phyloP scores from a whole-genome alignment of 768 basidiomycete species.

The Lanmaoa pseudosensibilis region DNA sequence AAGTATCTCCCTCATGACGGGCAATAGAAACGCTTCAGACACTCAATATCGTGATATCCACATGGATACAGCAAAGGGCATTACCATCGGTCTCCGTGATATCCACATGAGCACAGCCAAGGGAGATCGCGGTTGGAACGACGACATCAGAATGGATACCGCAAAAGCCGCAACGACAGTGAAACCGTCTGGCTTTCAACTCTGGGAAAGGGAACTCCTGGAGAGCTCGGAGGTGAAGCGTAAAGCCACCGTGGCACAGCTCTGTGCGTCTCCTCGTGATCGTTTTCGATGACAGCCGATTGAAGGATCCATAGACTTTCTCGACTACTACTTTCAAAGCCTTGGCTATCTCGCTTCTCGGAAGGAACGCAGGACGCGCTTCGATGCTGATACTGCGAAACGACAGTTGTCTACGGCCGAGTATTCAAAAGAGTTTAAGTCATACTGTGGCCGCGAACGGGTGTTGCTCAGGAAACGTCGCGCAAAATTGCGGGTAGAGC shows the following conservation, averaged over 20 bases:
- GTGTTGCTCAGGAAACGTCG: constrained; percentile 90
- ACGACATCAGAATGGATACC: constrained; percentile 68
- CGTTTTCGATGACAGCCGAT: constrained; percentile 10
- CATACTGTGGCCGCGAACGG: constrained; percentile 91
- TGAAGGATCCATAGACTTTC: constrained; percentile 62
- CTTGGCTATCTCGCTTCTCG: constrained; percentile 86
- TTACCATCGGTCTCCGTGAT: constrained; percentile 46
- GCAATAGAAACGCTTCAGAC: constrained; percentile 12
- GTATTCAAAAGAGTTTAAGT: constrained; percentile 80
- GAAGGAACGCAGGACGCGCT: constrained; percentile 78
- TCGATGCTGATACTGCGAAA: constrained; percentile 77
- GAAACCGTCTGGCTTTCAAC: constrained; percentile 51
- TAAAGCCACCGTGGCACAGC: constrained; percentile 95
- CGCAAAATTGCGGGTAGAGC: constrained; percentile 88
- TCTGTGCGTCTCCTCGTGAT: constrained; percentile 60
- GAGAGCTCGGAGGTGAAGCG: constrained; percentile 87
- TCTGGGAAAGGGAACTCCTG: constrained; percentile 86
- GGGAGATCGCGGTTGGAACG: constrained; percentile 40
- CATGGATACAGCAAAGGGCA: constrained; percentile 77
- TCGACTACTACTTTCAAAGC: constrained; percentile 97
- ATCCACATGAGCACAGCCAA: constrained; percentile 69
- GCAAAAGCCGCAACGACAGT: constrained; percentile 44
- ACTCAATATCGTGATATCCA: constrained; percentile 56
- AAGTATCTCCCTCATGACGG: constrained; percentile 11
- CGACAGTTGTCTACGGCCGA: constrained; percentile 58